Base-by-base conservation (phyloP, 2,329 filamentous ascomycete genomes). In the Sporothrix brunneoviolacea region DNA sequence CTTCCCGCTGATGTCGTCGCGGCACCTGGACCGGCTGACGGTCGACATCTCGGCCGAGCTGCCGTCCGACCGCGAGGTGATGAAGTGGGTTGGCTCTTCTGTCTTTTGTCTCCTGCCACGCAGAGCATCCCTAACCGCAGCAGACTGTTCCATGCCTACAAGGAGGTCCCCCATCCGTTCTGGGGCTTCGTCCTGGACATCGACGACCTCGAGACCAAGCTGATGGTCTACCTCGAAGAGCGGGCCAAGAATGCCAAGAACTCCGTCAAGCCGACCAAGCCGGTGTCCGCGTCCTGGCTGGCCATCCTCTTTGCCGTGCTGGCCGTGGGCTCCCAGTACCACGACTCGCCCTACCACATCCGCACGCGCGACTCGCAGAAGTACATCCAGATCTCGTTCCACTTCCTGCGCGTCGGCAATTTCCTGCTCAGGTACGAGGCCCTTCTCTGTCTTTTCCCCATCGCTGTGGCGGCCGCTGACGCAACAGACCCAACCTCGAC, bases 101-200 rank as follows among this genome's bases (percentile, higher is more conserved):
- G n/a, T n/a, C n/a, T n/a, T n/a, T n/a, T n/a, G n/a, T n/a, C n/a
- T n/a, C n/a, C n/a, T n/a, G n/a, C n/a, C n/a, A n/a, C n/a, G n/a
- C n/a, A n/a, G n/a, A n/a, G n/a, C n/a, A n/a, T n/a, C n/a, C n/a
- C n/a, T n/a, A n/a, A 22, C 37, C 35, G 22, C 8, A 12, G 45
- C 52, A 83, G 80, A 59, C 68, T 83, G 7, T 84, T 84, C 60
- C 75, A 78, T 39, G 79, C 80, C 2, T 84, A 84, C 66, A 83
- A 83, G 62, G 79, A 84, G 60, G 80, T 82, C 21, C 77, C 81
- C 2, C 81, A 84, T 43, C 79, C 79, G 2, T 84, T 84, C 57
- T 84, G 81, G 81, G 80, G 80, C 2, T 81, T 84, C 44, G 77
- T 84, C 16, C 75, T 83, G 51, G 80, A 84, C 57, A 79, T 84